These are phyloP conservation scores for Monosporozyma solicola DNA, from an alignment of 805 yeast species.

Conservation along the genomic window DNA sequence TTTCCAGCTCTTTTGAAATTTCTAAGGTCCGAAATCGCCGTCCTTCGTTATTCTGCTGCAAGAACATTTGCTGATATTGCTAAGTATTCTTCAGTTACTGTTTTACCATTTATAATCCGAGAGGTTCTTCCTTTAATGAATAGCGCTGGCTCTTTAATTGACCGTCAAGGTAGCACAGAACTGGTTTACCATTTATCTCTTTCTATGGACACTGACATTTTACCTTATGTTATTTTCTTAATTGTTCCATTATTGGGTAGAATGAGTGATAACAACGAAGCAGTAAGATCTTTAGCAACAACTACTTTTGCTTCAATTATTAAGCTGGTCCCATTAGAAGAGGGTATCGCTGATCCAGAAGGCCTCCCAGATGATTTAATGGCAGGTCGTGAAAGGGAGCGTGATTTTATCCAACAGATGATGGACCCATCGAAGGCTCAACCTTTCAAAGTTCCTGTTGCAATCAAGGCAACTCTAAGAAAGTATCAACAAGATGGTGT, in stretches of 20 bases:
- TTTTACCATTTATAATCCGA: slow-evolving; percentile 74
- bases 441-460: slow-evolving; percentile 80
- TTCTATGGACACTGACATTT: slow-evolving; percentile 77
- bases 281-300: slow-evolving; percentile 83
- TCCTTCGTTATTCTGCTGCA: slow-evolving; percentile 82
- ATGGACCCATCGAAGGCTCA: slow-evolving; percentile 91
- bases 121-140: slow-evolving; percentile 69
- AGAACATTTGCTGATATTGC: slow-evolving; percentile 80
- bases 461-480: slow-evolving; percentile 85
- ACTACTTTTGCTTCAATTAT: slow-evolving; percentile 95
- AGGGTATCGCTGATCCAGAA: slow-evolving; percentile 92
- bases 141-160: slow-evolving; percentile 58
- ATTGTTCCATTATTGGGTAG: slow-evolving; percentile 95
- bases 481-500: slow-evolving; percentile 98
- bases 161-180: slow-evolving; percentile 92
- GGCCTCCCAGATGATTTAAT: slow-evolving; percentile 79
- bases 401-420: slow-evolving; percentile 94
- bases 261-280: slow-evolving; percentile 91
- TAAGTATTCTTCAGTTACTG: slow-evolving; percentile 53
- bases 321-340: slow-evolving; percentile 91
- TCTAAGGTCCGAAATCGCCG: slow-evolving; percentile 64
- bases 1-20: slow-evolving; percentile 45
- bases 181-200: slow-evolving; percentile 76
- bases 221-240: slow-evolving; percentile 91
- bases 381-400: slow-evolving; percentile 84